Conservation (phyloP, 1,284 basidiomycete genomes). For the Leccinum huronense region DNA sequence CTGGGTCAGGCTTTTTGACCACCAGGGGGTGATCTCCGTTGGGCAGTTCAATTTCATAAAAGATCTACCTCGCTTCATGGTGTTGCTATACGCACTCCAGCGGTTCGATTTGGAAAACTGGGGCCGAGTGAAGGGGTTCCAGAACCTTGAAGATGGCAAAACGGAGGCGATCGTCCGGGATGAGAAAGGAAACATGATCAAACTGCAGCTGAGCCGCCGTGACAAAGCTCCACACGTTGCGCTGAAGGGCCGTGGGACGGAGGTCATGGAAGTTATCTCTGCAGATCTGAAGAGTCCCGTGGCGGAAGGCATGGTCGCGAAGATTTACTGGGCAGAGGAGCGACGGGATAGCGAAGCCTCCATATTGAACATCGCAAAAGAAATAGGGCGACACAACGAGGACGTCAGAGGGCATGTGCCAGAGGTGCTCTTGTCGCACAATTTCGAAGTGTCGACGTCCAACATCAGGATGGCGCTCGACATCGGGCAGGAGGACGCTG, state of each 20-base stretch:
- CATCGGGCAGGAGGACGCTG: not conserved
- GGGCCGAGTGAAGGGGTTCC: not conserved
- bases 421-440: not conserved
- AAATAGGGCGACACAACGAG: not conserved
- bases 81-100: not conserved
- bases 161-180: not conserved
- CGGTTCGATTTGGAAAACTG: not conserved
- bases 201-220: not conserved
- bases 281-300: not conserved
- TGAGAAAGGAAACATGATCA: not conserved
- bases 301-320: not conserved
- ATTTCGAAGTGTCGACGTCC: not conserved
- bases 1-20: not conserved
- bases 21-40: not conserved
- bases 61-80: constrained; percentile 1
- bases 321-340: not conserved
- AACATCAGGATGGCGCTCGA: not conserved
- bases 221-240: not conserved
- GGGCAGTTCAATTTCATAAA: not conserved
- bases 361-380: not conserved
- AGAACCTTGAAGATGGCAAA: not conserved
- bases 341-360: not conserved
- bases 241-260: not conserved
- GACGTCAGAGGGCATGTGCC: not conserved
- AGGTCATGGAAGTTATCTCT: not conserved